These are phyloP conservation scores for Trichophyton mentagrophytes DNA, from an alignment of 2,329 filamentous ascomycete species.

Conservation along the genomic window DNA sequence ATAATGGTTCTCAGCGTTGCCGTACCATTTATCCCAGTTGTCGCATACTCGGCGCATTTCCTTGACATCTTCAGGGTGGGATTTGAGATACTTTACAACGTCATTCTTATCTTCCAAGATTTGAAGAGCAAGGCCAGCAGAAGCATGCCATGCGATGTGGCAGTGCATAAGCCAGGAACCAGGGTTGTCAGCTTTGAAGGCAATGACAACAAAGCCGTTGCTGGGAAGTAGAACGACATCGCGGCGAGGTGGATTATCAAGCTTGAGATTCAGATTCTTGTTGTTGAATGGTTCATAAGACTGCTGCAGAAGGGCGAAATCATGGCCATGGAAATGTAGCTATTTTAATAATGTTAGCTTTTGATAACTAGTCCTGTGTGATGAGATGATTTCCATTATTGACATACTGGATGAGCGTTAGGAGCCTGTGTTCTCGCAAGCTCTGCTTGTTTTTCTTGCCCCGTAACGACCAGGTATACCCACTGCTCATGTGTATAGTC, in stretches of 20 bases:
- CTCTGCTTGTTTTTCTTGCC: neutral
- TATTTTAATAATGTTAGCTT: neutral
- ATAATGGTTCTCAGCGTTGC: neutral
- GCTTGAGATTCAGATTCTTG: constrained; percentile 25
- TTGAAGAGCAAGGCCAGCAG: constrained; percentile 45
- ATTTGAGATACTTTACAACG: neutral
- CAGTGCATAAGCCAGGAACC: constrained; percentile 46
- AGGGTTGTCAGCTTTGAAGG: constrained; percentile 41
- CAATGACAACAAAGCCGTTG: constrained; percentile 37
- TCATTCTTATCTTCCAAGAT: constrained; percentile 35
- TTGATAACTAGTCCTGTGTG: neutral
- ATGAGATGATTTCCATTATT: neutral
- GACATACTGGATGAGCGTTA: constrained; percentile 10
- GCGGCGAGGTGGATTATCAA: constrained; percentile 34
- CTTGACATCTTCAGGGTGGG: neutral
- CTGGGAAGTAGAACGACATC: constrained; percentile 36
- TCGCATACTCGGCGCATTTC: constrained; percentile 1
- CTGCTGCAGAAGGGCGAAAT: constrained; percentile 54
- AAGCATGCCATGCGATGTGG: constrained; percentile 50
- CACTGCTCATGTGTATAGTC: constrained; percentile 7
- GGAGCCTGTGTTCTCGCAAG: constrained; percentile 2
- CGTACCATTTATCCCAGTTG: constrained; percentile 5
- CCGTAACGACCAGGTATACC: constrained; percentile 12
- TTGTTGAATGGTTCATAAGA: neutral
- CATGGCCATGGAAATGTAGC: constrained; percentile 56